Evolutionary conservation across 495 filamentous ascomycete species (phyloP), one percentile per base, ranked within the genome.

Genomic region (Daldinia concentrica): DNA sequence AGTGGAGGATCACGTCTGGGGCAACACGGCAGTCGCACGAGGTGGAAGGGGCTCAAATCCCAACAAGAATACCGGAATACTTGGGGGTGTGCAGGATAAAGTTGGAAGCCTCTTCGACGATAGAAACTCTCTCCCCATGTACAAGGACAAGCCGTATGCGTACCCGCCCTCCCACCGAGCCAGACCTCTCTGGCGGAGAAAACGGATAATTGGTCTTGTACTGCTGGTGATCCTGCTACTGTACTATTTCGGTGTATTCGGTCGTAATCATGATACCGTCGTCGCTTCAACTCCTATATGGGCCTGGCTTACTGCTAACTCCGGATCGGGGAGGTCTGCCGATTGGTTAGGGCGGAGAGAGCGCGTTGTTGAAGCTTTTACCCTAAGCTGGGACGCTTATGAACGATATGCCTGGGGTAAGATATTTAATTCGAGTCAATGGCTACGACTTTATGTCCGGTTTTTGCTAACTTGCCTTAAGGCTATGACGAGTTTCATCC

Each of bases 61-160:
- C 29, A 76, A 73, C 29, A 76, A 73, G 68, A 73, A 64, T 64
- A 72, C 75, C 36, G 79, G 80, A 27, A 82, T 86, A 55, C 76
- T 88, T 45, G 72, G 80, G 56, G 80, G 77, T 12, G 77, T 86
- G 12, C 82, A 84, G 58, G 80, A 82, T 60, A 77, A 77, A 24
- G 76, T 83, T 7, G 81, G 80, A 41, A 72, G 63, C 60, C 80
- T 82, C 71, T 85, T 84, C 80, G 83, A 79, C 73, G 81, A 86
- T 34, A 82, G 86, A 50, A 87, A 85, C 58, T 85, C 89, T 34
- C 82, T 99, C 26, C 95, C 95, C 41, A 91, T 98, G 90, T 99
- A 99, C 81, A 99, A 99, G 84, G 95, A 99, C 80, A 99, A 99
- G 76, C 95, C 95, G 26, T 96, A 93, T 77, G 84, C 85, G 54